Conservation (phyloP, 2,329 filamentous ascomycete genomes). For the Graphilbum ipis-grandicollis region DNA sequence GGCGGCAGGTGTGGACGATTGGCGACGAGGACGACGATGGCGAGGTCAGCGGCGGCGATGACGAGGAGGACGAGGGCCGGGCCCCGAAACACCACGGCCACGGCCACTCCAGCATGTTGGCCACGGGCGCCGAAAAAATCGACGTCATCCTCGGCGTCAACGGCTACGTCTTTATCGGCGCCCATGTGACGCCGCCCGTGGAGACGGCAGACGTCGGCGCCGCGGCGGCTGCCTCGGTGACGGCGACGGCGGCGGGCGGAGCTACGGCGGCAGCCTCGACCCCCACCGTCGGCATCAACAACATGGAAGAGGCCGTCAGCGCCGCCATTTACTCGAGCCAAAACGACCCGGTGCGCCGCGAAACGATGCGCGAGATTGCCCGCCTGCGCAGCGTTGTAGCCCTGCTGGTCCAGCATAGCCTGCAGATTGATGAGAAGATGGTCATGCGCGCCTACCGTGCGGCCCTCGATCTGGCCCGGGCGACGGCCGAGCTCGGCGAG, state of each 20-base stretch:
- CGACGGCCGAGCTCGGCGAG: conserved; percentile 30
- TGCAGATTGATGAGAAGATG: conserved; percentile 80
- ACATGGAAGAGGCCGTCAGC: conserved; percentile 74
- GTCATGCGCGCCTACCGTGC: conserved; percentile 70
- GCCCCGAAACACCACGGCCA: too few relatives aligned
- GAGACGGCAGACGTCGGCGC: conserved; percentile 26
- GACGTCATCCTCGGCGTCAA: conserved; percentile 89
- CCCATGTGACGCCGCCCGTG: conserved; percentile 22
- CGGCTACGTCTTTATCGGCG: conserved; percentile 68
- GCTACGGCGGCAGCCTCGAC: conserved; percentile 12
- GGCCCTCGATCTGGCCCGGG: conserved; percentile 55
- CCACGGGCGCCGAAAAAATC: conserved; percentile 40
- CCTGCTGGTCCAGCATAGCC: conserved; percentile 63
- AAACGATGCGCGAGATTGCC: conserved; percentile 76
- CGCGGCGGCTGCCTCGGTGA: conserved; percentile 23
- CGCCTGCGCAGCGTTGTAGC: conserved; percentile 66
- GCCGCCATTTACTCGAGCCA: conserved; percentile 85
- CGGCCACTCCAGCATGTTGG: conserved; percentile 2
- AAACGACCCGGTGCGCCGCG: conserved; percentile 66
- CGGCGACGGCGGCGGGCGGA: conserved; percentile 38
- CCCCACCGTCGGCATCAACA: conserved; percentile 42
- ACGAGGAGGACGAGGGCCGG: conserved; percentile 69
- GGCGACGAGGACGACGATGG: conserved; percentile 30
- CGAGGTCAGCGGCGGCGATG: conserved; percentile 37
- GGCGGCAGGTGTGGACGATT: conserved; percentile 79